Conservation (phyloP, 2,329 filamentous ascomycete genomes). For the Xylaria sp. region DNA sequence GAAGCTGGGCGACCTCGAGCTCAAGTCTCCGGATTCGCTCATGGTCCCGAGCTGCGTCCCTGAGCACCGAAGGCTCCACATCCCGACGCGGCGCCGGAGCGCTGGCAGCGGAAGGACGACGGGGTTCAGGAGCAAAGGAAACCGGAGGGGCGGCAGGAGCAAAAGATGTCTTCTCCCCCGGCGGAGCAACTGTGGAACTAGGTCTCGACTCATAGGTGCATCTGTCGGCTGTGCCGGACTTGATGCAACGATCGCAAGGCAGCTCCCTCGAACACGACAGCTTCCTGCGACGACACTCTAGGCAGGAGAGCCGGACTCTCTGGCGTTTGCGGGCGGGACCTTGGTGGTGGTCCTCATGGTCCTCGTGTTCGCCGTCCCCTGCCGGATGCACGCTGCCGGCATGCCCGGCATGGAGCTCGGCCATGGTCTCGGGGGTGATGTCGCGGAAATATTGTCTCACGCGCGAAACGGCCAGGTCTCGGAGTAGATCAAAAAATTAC, state of each 20-base stretch:
- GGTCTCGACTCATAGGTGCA: slow-evolving; percentile 61
- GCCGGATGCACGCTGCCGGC: slow-evolving; percentile 7
- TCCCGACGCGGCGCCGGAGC: slow-evolving; percentile 42
- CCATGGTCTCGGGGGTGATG: slow-evolving; percentile 18
- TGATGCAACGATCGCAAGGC: slow-evolving; percentile 64
- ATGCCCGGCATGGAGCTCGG: slow-evolving; percentile 19
- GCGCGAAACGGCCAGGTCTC: slow-evolving; percentile 14
- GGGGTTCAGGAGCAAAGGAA: slow-evolving; percentile 41
- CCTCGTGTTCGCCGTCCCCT: slow-evolving; percentile 30
- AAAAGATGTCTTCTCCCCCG: slow-evolving; percentile 51
- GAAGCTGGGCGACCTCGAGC: slow-evolving; percentile 61
- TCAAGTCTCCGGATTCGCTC: slow-evolving; percentile 63
- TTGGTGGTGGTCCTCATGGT: slow-evolving; percentile 32
- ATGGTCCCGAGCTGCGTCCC: slow-evolving; percentile 51
- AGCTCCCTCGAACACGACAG: slow-evolving; percentile 64
- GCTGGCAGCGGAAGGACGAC: slow-evolving; percentile 22
- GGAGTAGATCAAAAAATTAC: slow-evolving; percentile 11
- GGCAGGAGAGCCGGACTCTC: slow-evolving; percentile 60
- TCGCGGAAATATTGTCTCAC: slow-evolving; percentile 14
- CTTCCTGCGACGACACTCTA: slow-evolving; percentile 63
- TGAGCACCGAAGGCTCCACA: slow-evolving; percentile 39
- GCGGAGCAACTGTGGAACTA: slow-evolving; percentile 35
- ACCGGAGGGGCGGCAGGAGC: slow-evolving; percentile 48
- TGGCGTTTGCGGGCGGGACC: slow-evolving; percentile 58
- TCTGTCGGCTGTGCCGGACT: slow-evolving; percentile 61